Percentiles rank a stretch among this genome's conserved stretches.
Conservation (phyloP, 345 rosid species). For the Populus davidiana region DNA sequence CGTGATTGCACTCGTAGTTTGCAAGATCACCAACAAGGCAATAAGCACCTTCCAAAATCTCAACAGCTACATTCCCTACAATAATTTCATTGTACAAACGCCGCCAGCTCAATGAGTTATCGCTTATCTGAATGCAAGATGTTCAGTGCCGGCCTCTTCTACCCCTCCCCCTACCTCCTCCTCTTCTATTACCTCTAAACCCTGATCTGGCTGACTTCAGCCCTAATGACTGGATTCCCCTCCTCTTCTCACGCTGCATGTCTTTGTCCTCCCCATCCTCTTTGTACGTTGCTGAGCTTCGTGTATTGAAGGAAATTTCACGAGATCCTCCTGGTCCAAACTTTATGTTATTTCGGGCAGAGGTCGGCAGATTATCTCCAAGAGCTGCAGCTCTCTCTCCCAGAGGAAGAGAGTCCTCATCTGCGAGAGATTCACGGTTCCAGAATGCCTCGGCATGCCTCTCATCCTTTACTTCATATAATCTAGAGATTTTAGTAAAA, state of each 20-base stretch:
- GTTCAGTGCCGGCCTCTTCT: slow-evolving; percentile 33
- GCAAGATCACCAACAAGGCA: too few relatives aligned
- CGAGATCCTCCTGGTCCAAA: slow-evolving; percentile 88
- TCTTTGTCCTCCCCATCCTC: slow-evolving; percentile 57
- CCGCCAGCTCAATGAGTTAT: neutral
- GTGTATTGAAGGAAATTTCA: slow-evolving; percentile 69
- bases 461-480: slow-evolving; percentile 82
- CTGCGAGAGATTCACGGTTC: slow-evolving; percentile 53
- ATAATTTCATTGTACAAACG: neutral
- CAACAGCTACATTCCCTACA: neutral
- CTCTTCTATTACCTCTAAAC: slow-evolving; percentile 49
- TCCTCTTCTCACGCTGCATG: slow-evolving; percentile 38
- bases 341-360: slow-evolving; percentile 52
- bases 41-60: neutral
- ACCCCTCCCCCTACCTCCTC: slow-evolving; percentile 23
- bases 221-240: slow-evolving; percentile 83
- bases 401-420: slow-evolving; percentile 70
- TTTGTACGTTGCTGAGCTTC: slow-evolving; percentile 53
- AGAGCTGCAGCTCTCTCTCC: slow-evolving; percentile 77
- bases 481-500: slow-evolving; percentile 34
- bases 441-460: slow-evolving; percentile 81
- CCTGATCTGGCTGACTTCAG: slow-evolving; percentile 46
- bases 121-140: neutral
- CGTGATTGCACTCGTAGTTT: too few relatives aligned
- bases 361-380: slow-evolving; percentile 32